A percentile compares a stretch with the other conserved stretches of the same genome.
These are phyloP conservation scores for Lycium ferocissimum DNA, from an alignment of 257 asterid species.

Conservation along the genomic window DNA sequence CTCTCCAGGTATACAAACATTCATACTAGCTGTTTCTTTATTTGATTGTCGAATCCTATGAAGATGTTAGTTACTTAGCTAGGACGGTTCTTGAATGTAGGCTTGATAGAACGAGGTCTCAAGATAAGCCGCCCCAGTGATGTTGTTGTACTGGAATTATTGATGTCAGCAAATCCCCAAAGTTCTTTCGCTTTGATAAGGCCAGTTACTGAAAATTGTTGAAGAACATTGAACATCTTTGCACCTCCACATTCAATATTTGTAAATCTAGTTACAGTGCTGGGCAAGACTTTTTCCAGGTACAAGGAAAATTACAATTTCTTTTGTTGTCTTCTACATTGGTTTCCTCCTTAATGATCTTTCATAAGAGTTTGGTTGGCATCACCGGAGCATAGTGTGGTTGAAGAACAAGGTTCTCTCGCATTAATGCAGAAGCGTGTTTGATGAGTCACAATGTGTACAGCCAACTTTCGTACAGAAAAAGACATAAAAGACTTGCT, in stretches of 20 bases:
- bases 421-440: not conserved
- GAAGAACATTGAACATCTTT: conserved; percentile 16
- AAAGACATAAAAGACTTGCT: not conserved
- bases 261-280: conserved; percentile 22
- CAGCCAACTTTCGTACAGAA: not conserved
- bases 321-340: not conserved
- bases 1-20: conserved; percentile 67
- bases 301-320: not conserved
- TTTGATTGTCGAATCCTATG: not conserved
- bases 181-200: conserved; percentile 70
- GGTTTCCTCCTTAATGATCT: not conserved
- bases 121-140: conserved; percentile 54
- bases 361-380: conserved; percentile 6
- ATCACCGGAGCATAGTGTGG: not conserved
- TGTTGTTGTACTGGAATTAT: conserved; percentile 64
- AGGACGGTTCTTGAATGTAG: conserved; percentile 44
- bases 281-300: conserved; percentile 5
- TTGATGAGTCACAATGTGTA: not conserved
- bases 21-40: not conserved
- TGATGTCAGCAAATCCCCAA: conserved; percentile 64
- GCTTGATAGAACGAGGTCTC: conserved; percentile 74
- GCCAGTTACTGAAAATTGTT: conserved; percentile 45
- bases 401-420: not conserved
- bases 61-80: not conserved
- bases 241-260: not conserved